A percentile compares a stretch with the other conserved stretches of the same genome.
Evolutionary conservation across 495 filamentous ascomycete species (phyloP).

Genomic region (Emericellopsis terricola): DNA sequence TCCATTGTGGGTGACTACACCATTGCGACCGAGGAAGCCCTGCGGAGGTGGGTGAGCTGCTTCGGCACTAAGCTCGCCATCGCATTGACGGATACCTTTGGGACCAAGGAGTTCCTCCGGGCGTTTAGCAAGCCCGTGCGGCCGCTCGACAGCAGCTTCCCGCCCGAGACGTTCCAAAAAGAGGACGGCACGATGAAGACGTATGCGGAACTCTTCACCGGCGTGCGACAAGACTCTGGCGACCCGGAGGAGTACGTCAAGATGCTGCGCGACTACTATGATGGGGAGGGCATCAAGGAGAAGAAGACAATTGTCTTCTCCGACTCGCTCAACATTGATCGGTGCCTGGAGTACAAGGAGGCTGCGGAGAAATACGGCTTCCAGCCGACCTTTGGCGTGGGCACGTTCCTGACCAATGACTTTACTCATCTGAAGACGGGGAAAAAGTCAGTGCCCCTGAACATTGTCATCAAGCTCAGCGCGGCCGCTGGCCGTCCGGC

Average conservation of each 20-base stretch:
- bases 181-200: slow-evolving; percentile 20
- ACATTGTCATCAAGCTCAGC: slow-evolving; percentile 93
- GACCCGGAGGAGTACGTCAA: slow-evolving; percentile 72
- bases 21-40: slow-evolving; percentile 61
- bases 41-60: slow-evolving; percentile 76
- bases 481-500: slow-evolving; percentile 68
- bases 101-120: slow-evolving; percentile 74
- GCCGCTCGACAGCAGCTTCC: slow-evolving; percentile 8
- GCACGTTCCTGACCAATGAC: slow-evolving; percentile 93
- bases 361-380: slow-evolving; percentile 67
- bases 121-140: slow-evolving; percentile 53
- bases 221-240: slow-evolving; percentile 88
- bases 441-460: slow-evolving; percentile 79
- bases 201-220: slow-evolving; percentile 74
- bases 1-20: slow-evolving; percentile 77
- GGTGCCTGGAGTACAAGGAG: slow-evolving; percentile 75
- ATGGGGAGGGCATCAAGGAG: slow-evolving; percentile 50
- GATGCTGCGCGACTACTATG: slow-evolving; percentile 74
- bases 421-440: slow-evolving; percentile 47
- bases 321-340: slow-evolving; percentile 80
- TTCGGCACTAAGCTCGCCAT: slow-evolving; percentile 85
- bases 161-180: slow-evolving; percentile 1
- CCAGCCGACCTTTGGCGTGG: slow-evolving; percentile 73
- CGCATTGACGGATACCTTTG: slow-evolving; percentile 94
- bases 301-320: slow-evolving; percentile 95